These are phyloP conservation scores for Lolium multiflorum DNA, from an alignment of 176 grass and related monocot species.

Conservation along the genomic window DNA sequence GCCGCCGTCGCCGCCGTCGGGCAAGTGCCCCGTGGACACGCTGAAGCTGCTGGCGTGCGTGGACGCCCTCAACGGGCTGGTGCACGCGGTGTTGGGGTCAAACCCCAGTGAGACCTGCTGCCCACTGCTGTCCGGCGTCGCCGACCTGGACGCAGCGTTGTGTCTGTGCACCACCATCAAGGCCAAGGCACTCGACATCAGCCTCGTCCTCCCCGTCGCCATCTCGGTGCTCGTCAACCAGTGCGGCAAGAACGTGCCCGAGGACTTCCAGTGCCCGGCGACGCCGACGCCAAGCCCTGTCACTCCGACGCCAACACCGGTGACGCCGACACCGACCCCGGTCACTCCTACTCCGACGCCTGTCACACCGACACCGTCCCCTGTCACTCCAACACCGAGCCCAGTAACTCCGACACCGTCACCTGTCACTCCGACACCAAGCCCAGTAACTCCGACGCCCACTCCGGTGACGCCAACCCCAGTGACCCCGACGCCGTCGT, in stretches of 20 bases:
- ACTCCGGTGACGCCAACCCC: background rate
- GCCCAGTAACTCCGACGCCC: background rate
- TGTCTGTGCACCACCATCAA: constrained; percentile 87
- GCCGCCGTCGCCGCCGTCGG: constrained; percentile 10
- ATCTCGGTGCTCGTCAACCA: constrained; percentile 75
- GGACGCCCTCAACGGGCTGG: constrained; percentile 63
- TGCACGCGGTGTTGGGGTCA: constrained; percentile 48
- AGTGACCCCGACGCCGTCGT: background rate
- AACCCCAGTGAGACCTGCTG: constrained; percentile 51
- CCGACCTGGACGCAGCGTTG: constrained; percentile 71
- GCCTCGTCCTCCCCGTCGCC: constrained; percentile 68
- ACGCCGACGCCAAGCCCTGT: background rate
- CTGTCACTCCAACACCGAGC: background rate
- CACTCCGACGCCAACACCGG: background rate
- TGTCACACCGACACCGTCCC: background rate
- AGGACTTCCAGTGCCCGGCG: constrained; percentile 62
- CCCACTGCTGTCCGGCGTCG: constrained; percentile 63
- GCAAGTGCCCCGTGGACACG: constrained; percentile 71
- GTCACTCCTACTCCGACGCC: background rate
- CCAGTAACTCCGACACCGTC: background rate
- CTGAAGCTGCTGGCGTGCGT: constrained; percentile 77
- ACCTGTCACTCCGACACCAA: background rate
- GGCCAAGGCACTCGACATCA: constrained; percentile 60
- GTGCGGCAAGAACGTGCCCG: constrained; percentile 68
- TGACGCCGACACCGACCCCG: background rate